Base-by-base conservation (phyloP, 495 filamentous ascomycete species). In the Penicillium antarcticum region DNA sequence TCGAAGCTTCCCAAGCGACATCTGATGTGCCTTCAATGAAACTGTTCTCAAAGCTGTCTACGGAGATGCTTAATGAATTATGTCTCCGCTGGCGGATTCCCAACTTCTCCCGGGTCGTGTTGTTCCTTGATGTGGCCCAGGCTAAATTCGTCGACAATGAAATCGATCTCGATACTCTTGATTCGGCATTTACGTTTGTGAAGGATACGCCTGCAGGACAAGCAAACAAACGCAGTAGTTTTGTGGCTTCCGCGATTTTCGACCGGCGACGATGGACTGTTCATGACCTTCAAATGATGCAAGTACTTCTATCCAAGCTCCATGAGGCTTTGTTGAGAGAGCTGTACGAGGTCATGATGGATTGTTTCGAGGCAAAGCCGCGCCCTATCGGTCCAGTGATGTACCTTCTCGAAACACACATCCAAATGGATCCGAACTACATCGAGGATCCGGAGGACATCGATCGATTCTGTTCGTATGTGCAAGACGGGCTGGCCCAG, bases 81-180 rank as follows among this genome's bases (percentile, higher is more conserved):
- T 87, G 83, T 58, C 69, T 89, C 56, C 84, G 92, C 52, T 99
- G 95, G 95, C 85, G 95, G 19, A 82, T 99, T 52, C 92, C 94
- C 16, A 80, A 82, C 41, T 89, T 87, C 63, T 90, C 91, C 31
- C 79, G 90, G 41, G 73, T 92, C 46, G 81, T 91, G 2, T 72
- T 95, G 9, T 88, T 95, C 60, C 71, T 97, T 34, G 95, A 99
- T 70, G 89, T 91, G 34, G 80, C 89, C 36, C 79, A 83, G 16
- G 84, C 87, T 58, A 94, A 92, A 62, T 97, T 90, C 61, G 76
- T 92, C 45, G 86, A 96, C 56, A 86, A 89, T 55, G 87, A 96
- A 61, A 86, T 96, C 39, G 78, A 80, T 18, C 79, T 92, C 31
- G 82, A 88, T 53, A 90, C 86, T 23, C 72, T 99, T 21, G 91